Conservation (phyloP, 2,329 filamentous ascomycete genomes). For the Ceratocystis eucalypticola region DNA sequence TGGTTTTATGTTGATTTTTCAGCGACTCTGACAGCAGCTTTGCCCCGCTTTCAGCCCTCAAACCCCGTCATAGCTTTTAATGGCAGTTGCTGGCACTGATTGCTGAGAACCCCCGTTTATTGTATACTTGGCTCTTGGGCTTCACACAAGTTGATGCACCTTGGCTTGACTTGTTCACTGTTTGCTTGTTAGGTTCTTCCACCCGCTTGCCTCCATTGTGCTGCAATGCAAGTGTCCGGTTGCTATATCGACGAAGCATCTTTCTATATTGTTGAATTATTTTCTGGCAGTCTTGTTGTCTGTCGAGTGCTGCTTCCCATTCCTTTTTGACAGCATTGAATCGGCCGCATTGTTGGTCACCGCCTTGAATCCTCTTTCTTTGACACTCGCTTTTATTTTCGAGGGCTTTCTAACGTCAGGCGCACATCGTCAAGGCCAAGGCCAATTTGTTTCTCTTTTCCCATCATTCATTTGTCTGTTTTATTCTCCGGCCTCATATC, state of each 20-base stretch:
- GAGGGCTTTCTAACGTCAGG: neutral
- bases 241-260: neutral
- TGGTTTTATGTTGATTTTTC: neutral
- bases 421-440: neutral
- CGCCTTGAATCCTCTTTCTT: neutral
- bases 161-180: too few species aligned
- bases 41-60: neutral
- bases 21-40: neutral
- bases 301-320: neutral
- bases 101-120: slow-evolving; percentile 1
- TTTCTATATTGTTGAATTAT: slow-evolving; percentile 8
- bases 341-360: neutral
- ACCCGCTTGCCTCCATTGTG: neutral
- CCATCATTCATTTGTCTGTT: neutral
- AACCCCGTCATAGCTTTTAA: neutral
- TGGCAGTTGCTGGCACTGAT: slow-evolving; percentile 3
- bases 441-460: neutral
- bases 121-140: neutral
- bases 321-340: neutral
- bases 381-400: neutral
- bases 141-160: too few species aligned
- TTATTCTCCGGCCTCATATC: neutral
- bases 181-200: neutral
- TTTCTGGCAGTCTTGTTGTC: neutral
- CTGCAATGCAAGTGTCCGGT: slow-evolving; percentile 5